Base-by-base conservation (phyloP, 2,329 filamentous ascomycete species). In the Chrysoporthe cubensis region DNA sequence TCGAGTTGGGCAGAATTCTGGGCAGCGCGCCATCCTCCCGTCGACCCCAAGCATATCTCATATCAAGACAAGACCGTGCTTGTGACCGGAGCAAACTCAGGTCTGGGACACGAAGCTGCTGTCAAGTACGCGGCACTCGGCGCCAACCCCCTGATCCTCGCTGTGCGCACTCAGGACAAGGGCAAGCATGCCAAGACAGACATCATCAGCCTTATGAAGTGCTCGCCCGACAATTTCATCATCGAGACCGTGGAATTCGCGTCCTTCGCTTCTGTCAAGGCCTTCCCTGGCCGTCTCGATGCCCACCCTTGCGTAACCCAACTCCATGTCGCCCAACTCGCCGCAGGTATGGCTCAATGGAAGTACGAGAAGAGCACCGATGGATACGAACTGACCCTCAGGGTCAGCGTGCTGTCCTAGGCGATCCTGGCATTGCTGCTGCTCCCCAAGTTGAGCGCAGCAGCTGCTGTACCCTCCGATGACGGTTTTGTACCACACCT, bases 391-490 rank as follows among this genome's bases (percentile, higher is more conserved):
- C 76, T 80, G 59, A 82, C 80, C 0, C 69, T 89, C 5, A 86
- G 89, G 74, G 83, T 88, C 71, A 89, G 89, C 71, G 80, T 83
- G 0, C 75, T 90, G 0, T 87, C 86, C 2, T 88, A 85, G 0
- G 79, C 82, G 6, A 77, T 88, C 0, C 76, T 90, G 14, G 84
- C 80, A 0, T 66, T 88, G 2, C 73, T 87, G 0, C 78, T 90
- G 34, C 76, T 86, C 1, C 83, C 83, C 0, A 81, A 82, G 64
- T 72, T 86, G 14, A 74, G 76, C 0, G 26, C 1, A 26, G 26
- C 26, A 34, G 74, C 71, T 6, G 79, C 79, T 42, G 77, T 58
- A 42, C 7, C 56, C 4, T 7, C 56, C 0, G 18, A 78, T 18
- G 68, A 65, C 44, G 72, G 67, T 5, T 71, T 73, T 0, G 75